Evolutionary conservation across 2,329 filamentous ascomycete genomes (phyloP).

Genomic region (Apiospora aurea): DNA sequence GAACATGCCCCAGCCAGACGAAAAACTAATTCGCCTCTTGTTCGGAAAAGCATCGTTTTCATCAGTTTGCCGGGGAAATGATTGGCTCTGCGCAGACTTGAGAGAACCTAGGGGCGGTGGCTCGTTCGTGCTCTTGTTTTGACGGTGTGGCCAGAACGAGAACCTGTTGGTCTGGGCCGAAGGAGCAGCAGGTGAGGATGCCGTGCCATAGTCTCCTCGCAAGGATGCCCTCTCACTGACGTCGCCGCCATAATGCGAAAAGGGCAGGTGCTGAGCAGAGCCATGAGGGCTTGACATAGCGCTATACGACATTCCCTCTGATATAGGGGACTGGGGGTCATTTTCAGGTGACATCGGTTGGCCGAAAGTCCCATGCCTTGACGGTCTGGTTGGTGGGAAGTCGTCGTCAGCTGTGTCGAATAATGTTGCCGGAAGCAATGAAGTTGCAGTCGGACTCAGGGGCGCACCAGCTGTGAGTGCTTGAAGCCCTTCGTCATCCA

Average conservation of each 20-base stretch:
- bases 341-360: constrained; percentile 46
- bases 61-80: constrained; percentile 70
- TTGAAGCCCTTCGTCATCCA: constrained; percentile 69
- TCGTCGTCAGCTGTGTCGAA: constrained; percentile 68
- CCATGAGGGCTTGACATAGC: constrained; percentile 68
- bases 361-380: constrained; percentile 46
- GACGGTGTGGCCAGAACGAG: constrained; percentile 67
- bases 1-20: constrained; percentile 63
- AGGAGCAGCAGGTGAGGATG: constrained; percentile 50
- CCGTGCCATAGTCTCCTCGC: constrained; percentile 42
- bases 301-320: constrained; percentile 63
- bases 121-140: constrained; percentile 64
- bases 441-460: constrained; percentile 78
- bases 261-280: constrained; percentile 65
- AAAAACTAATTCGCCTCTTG: constrained; percentile 65
- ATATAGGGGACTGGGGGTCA: constrained; percentile 66
- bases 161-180: constrained; percentile 54
- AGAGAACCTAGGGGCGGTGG: constrained; percentile 72
- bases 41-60: constrained; percentile 59
- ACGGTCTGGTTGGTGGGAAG: constrained; percentile 46
- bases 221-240: constrained; percentile 53
- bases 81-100: constrained; percentile 77
- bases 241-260: constrained; percentile 56
- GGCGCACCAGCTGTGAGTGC: constrained; percentile 70
- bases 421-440: constrained; percentile 73